These are phyloP conservation scores for Aspergillus tamarii DNA, from an alignment of 2,329 filamentous ascomycete species.

Conservation along the genomic window DNA sequence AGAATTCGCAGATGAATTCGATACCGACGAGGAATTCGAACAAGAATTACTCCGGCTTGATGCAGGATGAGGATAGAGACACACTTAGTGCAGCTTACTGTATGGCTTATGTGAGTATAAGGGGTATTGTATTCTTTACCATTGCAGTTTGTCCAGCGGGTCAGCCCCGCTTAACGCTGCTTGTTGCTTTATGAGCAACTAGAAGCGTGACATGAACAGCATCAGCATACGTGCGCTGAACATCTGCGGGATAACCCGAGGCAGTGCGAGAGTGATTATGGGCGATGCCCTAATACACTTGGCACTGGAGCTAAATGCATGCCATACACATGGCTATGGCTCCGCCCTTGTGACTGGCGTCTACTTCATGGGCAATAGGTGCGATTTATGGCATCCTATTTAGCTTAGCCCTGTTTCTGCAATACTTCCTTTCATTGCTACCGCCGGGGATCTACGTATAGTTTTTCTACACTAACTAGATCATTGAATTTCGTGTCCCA, in stretches of 20 bases:
- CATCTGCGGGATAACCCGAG: background rate
- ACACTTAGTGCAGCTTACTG: background rate
- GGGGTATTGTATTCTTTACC: background rate
- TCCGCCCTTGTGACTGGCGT: background rate
- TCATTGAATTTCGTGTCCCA: background rate
- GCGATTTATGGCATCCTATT: no score
- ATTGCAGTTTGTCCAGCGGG: background rate
- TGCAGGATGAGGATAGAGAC: slow-evolving; percentile 14
- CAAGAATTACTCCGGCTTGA: slow-evolving; percentile 23
- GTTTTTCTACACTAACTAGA: background rate
- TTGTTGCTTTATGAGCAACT: background rate
- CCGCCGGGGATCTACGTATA: background rate
- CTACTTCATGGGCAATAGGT: background rate
- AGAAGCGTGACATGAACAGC: background rate
- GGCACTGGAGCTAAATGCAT: no score
- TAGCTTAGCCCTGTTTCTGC: no score
- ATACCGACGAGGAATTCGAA: slow-evolving; percentile 25
- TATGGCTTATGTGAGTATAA: slow-evolving; percentile 4
- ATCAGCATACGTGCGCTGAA: background rate
- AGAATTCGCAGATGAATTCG: slow-evolving; percentile 25
- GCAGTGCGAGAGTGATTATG: background rate
- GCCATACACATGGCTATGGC: background rate
- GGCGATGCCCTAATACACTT: background rate
- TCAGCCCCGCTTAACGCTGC: background rate
- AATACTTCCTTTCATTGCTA: background rate